phyloP scores from a whole-genome alignment of 1,284 basidiomycete genomes.

The Cutaneotrichosporon sp. region DNA sequence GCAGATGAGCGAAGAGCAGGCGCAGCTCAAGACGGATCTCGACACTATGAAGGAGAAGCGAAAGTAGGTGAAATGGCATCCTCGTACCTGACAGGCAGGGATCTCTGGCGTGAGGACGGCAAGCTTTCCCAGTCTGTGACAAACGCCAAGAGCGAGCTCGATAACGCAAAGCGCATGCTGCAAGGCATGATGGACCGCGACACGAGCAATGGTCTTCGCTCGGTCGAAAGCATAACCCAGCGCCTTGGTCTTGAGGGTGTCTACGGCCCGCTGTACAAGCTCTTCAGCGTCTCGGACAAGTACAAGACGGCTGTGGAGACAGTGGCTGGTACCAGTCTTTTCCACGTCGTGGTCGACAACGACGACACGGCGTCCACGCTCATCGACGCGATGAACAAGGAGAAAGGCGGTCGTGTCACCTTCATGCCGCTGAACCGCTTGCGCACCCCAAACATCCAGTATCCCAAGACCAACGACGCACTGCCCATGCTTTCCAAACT shows the following conservation, averaged over 20 bases:
- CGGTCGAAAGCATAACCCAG: conserved; percentile 75
- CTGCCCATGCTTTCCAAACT: conserved; percentile 83
- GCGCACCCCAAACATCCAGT: conserved; percentile 60
- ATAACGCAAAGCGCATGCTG: conserved; percentile 69
- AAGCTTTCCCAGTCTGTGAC: conserved; percentile 72
- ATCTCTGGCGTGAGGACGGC: conserved; percentile 91
- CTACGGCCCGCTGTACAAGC: conserved; percentile 86
- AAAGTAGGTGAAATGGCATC: conserved; percentile 52
- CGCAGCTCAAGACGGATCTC: conserved; percentile 64
- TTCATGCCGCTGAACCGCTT: conserved; percentile 99
- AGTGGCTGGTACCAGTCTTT: conserved; percentile 82
- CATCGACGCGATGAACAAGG: conserved; percentile 85
- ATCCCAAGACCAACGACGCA: conserved; percentile 78
- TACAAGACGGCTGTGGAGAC: conserved; percentile 92
- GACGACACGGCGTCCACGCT: conserved; percentile 85
- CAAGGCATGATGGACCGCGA: conserved; percentile 97
- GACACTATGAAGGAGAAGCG: conserved; percentile 68
- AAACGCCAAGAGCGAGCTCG: conserved; percentile 72
- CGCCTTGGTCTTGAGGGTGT: conserved; percentile 67
- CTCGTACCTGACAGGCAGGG: conserved; percentile 45
- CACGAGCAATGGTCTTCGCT: conserved; percentile 76
- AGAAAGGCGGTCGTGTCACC: conserved; percentile 88
- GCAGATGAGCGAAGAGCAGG: conserved; percentile 64
- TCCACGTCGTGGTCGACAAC: conserved; percentile 95
- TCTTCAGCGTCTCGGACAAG: conserved; percentile 87